A percentile compares a stretch with the other conserved stretches of the same genome.
phyloP scores from a whole-genome alignment of 805 yeast species.

The Kazachstania bromeliacearum region DNA sequence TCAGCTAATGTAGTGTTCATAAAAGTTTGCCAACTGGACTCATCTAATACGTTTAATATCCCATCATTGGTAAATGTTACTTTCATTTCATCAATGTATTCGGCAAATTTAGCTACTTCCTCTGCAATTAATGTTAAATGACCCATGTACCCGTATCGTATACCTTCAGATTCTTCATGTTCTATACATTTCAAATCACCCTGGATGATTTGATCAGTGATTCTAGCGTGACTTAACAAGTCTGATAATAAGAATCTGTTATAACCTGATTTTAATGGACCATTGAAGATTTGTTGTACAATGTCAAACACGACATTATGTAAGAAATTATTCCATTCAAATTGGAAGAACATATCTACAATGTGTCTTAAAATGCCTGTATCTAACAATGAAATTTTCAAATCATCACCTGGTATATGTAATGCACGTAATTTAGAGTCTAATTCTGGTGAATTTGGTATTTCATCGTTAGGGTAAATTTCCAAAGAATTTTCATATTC shows the following conservation, averaged over 20 bases:
- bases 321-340: constrained; percentile 76
- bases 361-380: constrained; percentile 51
- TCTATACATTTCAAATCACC: constrained; percentile 53
- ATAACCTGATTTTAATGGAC: constrained; percentile 58
- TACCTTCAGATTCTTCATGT: constrained; percentile 49
- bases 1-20: constrained; percentile 76
- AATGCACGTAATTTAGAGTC: constrained; percentile 32
- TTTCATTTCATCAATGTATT: constrained; percentile 34
- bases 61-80: constrained; percentile 19
- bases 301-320: constrained; percentile 80
- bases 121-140: constrained; percentile 88
- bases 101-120: constrained; percentile 81
- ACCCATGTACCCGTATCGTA: constrained; percentile 92
- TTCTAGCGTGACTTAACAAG: constrained; percentile 46
- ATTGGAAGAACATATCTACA: constrained; percentile 53
- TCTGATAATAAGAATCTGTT: constrained; percentile 55
- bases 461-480: constrained; percentile 12
- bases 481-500: constrained; percentile 6
- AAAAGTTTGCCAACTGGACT: constrained; percentile 60
- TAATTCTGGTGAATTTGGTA: constrained; percentile 21
- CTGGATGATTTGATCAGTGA: constrained; percentile 52
- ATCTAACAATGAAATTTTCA: constrained; percentile 59
- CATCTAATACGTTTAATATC: constrained; percentile 19
- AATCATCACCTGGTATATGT: constrained; percentile 61
- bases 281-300: constrained; percentile 72